Evolutionary conservation across 73 alveolate genomes (phyloP), one percentile per base, ranked within the genome.

Genomic region (Tetrahymena thermophila): DNA sequence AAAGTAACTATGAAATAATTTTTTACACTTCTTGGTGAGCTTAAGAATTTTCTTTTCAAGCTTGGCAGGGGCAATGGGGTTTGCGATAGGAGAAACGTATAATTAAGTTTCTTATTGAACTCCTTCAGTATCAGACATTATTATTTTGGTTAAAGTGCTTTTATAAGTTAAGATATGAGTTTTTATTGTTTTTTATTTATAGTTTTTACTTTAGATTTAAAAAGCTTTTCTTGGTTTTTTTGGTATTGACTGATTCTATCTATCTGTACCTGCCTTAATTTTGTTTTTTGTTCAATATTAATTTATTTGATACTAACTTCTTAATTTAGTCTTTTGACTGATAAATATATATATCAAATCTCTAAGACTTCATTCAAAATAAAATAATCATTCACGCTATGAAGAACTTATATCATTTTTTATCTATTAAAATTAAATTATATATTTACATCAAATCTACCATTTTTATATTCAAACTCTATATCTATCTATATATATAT

Each of bases 61-160:
- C 95, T 98, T 98, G 55, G 96, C 98, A 34, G 97, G 95, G 94
- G 99, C 98, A 56, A 98, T 95, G 34, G 99, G 99, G 95, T 97
- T 98, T 37, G 98, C 99, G 89, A 97, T 97, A 17, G 99, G 99
- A 96, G 98, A 95, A 37, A 97, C 98, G 95, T 97, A 97, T 43
- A 97, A 96, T 93, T 95, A 85, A 21, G 97, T 94, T 96, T 97
- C 98, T 35, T 42, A 42, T 42, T 93, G 85, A 55, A 93, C 95
- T 56, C 93, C 38, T 50, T 84, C 96, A 43, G 94, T 84, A 56
- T 95, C 98, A 35, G 97, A 93, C 96, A 95, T 95, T 93, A 17
- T 37, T 93, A 35, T 35, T 93, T 40, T 37, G 16, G 43, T 93
- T 40, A 23, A 93, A 40, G 25, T 58, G 85, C 38, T 58, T 58